Conservation (phyloP, 768 basidiomycete species). For the Suillus hirtellus region DNA sequence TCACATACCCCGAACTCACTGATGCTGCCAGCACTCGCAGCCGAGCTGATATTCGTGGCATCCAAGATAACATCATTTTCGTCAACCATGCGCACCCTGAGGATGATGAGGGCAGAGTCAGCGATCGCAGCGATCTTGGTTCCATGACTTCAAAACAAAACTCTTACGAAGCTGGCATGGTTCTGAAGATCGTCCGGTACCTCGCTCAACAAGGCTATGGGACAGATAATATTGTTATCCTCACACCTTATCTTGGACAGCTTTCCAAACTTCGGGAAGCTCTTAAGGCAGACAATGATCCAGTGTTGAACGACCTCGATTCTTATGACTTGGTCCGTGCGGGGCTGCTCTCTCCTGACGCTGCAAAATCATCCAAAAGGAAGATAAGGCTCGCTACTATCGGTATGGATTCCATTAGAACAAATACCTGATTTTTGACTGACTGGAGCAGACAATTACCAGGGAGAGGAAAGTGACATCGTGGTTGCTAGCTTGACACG, state of each 20-base stretch:
- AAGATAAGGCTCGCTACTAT: conserved; percentile 59
- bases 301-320: conserved; percentile 62
- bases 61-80: conserved; percentile 56
- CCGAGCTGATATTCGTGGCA: conserved; percentile 51
- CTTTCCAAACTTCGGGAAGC: conserved; percentile 44
- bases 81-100: conserved; percentile 56
- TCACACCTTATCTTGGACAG: conserved; percentile 67
- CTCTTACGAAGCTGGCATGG: conserved; percentile 53
- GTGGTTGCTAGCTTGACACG: conserved; percentile 58
- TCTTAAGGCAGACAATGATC: conserved; percentile 46
- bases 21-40: conserved; percentile 48
- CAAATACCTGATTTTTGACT: not conserved
- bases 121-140: conserved; percentile 44
- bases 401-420: conserved; percentile 36
- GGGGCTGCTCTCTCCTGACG: conserved; percentile 44
- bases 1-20: conserved; percentile 60
- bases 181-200: conserved; percentile 60
- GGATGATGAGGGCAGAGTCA: conserved; percentile 39
- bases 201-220: conserved; percentile 64
- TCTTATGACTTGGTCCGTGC: conserved; percentile 55
- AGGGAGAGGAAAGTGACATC: conserved; percentile 69
- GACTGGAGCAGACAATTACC: conserved; percentile 56
- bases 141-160: conserved; percentile 57
- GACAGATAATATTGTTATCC: conserved; percentile 53
- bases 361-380: conserved; percentile 44